Base-by-base conservation (phyloP, 352 stramenopile species). In the Elongisporangium senticosum region DNA sequence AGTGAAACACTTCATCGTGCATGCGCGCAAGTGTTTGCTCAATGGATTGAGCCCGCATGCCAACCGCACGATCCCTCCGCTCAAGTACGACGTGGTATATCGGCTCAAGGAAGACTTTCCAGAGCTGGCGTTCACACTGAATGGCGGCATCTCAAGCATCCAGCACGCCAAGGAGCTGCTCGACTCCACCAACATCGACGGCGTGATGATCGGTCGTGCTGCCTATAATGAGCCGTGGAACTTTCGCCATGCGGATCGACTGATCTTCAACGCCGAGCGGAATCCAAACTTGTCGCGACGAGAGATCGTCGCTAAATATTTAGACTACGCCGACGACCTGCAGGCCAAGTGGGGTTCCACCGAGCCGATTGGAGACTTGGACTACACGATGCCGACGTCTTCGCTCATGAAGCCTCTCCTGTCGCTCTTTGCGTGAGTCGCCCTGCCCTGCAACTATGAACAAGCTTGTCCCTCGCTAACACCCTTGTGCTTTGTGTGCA, bases 21-120 rank as follows among this genome's bases (percentile, higher is more conserved):
- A 99, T 66, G 97, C 97, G 20, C 91, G 98, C 52, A 99, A 99
- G 68, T 98, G 96, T 37, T 78, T 99, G 8, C 76, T 99, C 21
- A 98, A 98, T 20, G 96, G 92, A 15, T 86, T 95, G 52, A 98
- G 87, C 65, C 95, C 98, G 13, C 89, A 98, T 59, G 93, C 99
- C 55, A 99, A 99, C 80, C 87, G 97, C 47, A 98, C 96, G 49
- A 90, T 99, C 5, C 98, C 98, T 13, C 93, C 95, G 33, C 81
- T 99, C 23, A 93, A 91, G 58, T 99, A 99, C 61, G 78, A 98
- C 43, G 77, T 93, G 48, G 96, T 99, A 2, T 90, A 93, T 58
- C 74, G 89, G 13, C 77, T 99, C 13, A 97, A 98, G 49, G 53
- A 88, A 20, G 97, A 99, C 56, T 99, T 98, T 64, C 96, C 96